Base-by-base conservation (phyloP, 345 rosid genomes). In the Aquilaria yunnanensis region DNA sequence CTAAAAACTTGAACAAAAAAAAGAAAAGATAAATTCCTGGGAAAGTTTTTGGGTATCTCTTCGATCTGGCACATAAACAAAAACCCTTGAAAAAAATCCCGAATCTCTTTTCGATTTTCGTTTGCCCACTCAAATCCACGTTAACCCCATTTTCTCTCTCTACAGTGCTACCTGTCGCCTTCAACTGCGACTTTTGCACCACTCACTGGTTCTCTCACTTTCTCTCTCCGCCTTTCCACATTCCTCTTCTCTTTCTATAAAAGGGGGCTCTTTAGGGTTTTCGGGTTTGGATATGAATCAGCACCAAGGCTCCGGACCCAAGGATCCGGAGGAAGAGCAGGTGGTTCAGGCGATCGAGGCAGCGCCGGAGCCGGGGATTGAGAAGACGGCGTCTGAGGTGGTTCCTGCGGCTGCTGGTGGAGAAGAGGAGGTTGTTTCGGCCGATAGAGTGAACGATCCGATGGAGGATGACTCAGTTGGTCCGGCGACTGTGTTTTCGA, bases 81-180 rank as follows among this genome's bases (percentile, higher is more conserved):
- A 61, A 61, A 61, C 57, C 23, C 59, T 41, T 3, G 16, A 49
- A n/a, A 50, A 33, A 49, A 50, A 10, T 3, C 4, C 32, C 48
- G 8, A 37, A 5, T 9, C 5, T 37, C 8, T 37, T 37, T 37
- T 37, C 43, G 43, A 37, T 2, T 37, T 37, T 37, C 57, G 57
- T 41, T 29, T 14, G 30, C 12, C 67, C 50, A 16, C 74, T 61
- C 80, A 57, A 63, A 71, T 72, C 68, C 57, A 56, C 73, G 50
- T 68, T 68, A 79, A 74, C 84, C 90, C 96, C 93, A 82, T 91
- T 72, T 60, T 16, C 57, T 60, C 74, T 61, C 57, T 56, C 57
- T 69, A 83, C 90, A 80, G 88, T 84, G 80, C 32, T 74, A 70
- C 70, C 96, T 92, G 96, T 92, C 93, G 89, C 98, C 96, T 79